Base-by-base conservation (phyloP, 1,139 yeast genomes). In the Meyerozyma sp. region DNA sequence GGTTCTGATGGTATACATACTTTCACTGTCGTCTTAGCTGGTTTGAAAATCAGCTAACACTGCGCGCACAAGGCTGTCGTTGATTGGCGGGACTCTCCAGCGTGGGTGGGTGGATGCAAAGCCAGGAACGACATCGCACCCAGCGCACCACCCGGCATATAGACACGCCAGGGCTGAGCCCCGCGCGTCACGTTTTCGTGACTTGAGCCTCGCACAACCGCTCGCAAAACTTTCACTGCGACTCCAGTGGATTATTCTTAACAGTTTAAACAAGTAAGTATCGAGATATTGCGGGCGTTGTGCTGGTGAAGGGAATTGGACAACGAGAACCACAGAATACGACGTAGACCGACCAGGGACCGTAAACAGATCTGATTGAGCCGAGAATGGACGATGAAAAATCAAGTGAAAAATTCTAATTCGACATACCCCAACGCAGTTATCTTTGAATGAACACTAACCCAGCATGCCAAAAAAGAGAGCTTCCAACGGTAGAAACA, bases 401-500 rank as follows among this genome's bases (percentile, higher is more conserved):
- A 27, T 27, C 13, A 10, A 10, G 7, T 27, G 29, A 27, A 27
- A 27, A 27, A 27, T 27, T 27, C 29, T 27, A 27, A 27, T 11
- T n/a, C 29, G 29, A 21, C 23, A 6, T 6, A 21, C 23, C 23
- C 23, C 23, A 21, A 21, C 23, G 8, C 18, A 16, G 18, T 16
- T 16, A 16, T 16, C 18, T 16, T 16, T 16, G 18, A 16, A 16
- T 16, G 18, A 16, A 16, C 18, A 30, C 34, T 56, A 59, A 61
- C 50, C 48, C 77, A 81, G 78, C 66, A 93, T 93, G 98, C 97
- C 98, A 79, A 93, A 93, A 90, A 93, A 93, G 98, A 93, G 99
- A 90, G 90, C 98, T 79, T 89, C 97, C 94, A 90, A 90, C 97
- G 99, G 99, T 84, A 93, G 98, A 85, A 93, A 94, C 95, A 93